Conservation (phyloP, 1,284 basidiomycete genomes). For the Prillingera fragicola region DNA sequence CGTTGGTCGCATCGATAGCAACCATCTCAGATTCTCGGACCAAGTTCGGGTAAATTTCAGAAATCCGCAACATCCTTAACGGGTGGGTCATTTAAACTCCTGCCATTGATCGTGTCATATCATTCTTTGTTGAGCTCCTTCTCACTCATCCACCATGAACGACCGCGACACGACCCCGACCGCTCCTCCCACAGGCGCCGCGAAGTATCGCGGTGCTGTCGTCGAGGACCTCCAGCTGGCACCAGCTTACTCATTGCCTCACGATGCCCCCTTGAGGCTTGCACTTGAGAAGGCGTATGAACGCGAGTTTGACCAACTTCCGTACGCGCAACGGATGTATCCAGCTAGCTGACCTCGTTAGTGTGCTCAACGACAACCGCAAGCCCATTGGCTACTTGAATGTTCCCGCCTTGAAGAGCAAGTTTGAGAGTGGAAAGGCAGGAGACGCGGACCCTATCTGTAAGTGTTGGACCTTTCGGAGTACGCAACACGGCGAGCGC, state of each 20-base stretch:
- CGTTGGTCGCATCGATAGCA: too few relatives aligned
- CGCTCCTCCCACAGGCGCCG: slow-evolving; percentile 32
- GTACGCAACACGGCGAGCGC: too few relatives aligned
- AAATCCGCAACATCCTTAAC: too few relatives aligned
- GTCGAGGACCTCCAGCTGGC: slow-evolving; percentile 82
- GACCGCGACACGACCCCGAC: slow-evolving; percentile 43
- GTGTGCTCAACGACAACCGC: slow-evolving; percentile 65
- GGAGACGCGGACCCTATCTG: slow-evolving; percentile 53
- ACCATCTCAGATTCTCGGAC: too few relatives aligned
- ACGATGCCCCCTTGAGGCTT: slow-evolving; percentile 61
- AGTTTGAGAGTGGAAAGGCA: slow-evolving; percentile 68
- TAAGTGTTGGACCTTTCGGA: too few relatives aligned
- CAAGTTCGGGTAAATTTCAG: too few relatives aligned
- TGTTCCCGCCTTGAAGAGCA: slow-evolving; percentile 63
- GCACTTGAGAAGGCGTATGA: slow-evolving; percentile 83
- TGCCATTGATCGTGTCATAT: not conserved
- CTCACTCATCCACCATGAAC: slow-evolving; percentile 8
- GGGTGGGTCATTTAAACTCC: too few relatives aligned
- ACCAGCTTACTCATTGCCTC: slow-evolving; percentile 76
- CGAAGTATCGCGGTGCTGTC: slow-evolving; percentile 72
- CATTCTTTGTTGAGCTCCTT: not conserved
- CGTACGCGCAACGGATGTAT: slow-evolving; percentile 52
- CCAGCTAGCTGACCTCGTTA: slow-evolving; percentile 36
- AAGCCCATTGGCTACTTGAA: slow-evolving; percentile 77
- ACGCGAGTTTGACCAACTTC: slow-evolving; percentile 82